A percentile compares a stretch with the other conserved stretches of the same genome.
Evolutionary conservation across 768 basidiomycete genomes (phyloP).

Genomic region (Pleurotus sapidus): DNA sequence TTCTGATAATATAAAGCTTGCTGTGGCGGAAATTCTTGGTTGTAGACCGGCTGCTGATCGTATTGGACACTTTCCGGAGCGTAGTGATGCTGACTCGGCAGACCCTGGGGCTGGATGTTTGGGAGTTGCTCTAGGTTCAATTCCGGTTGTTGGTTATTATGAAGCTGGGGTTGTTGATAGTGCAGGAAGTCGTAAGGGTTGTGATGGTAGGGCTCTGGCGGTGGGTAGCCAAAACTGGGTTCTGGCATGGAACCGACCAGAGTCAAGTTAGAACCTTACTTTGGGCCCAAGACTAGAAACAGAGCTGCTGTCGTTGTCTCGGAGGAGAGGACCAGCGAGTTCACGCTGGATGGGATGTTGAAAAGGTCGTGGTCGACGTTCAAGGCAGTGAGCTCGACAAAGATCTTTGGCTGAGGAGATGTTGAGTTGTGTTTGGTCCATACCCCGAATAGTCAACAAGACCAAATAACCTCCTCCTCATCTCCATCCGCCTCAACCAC

Average conservation of each 20-base stretch:
- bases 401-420: neutral
- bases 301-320: neutral
- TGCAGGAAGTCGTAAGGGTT: neutral
- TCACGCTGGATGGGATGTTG: neutral
- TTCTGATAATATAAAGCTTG: neutral
- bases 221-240: conserved; percentile 6
- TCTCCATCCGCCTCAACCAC: conserved; percentile 3
- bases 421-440: neutral
- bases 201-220: neutral
- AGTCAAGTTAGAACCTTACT: neutral
- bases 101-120: neutral
- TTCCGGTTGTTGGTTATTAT: neutral
- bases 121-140: neutral
- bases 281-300: neutral
- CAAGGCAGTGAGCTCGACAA: conserved; percentile 3
- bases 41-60: neutral
- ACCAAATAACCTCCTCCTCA: conserved; percentile 5
- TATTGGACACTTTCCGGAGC: neutral
- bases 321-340: neutral
- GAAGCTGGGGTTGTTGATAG: neutral
- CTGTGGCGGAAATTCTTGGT: neutral
- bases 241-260: conserved; percentile 6
- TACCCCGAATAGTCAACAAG: neutral
- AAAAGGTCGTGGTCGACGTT: neutral
- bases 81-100: neutral